Evolutionary conservation across 371 early-diverging fungal genomes (phyloP).

Genomic region (Nematocida ironsii): DNA sequence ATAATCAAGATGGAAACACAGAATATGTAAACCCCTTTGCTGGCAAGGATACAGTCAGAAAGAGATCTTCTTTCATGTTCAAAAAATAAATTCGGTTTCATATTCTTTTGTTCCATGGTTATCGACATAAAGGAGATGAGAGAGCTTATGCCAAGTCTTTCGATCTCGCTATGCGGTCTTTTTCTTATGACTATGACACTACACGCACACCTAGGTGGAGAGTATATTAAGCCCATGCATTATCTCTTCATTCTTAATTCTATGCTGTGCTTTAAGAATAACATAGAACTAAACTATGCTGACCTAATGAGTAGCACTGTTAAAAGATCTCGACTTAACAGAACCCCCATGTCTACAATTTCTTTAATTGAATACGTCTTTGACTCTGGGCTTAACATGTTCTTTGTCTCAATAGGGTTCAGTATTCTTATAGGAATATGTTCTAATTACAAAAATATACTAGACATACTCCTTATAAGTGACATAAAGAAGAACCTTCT

Average conservation of each 20-base stretch:
- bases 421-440: conserved; percentile 65
- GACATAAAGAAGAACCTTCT: conserved; percentile 12
- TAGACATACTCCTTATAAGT: not conserved
- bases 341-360: conserved; percentile 2
- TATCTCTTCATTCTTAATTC: conserved; percentile 68
- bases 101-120: conserved; percentile 29
- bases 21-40: conserved; percentile 43
- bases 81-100: conserved; percentile 57
- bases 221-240: conserved; percentile 54
- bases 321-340: not conserved
- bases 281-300: conserved; percentile 69
- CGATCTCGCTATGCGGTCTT: conserved; percentile 67
- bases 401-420: conserved; percentile 62
- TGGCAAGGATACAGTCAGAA: conserved; percentile 41
- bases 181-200: conserved; percentile 60
- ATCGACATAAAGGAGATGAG: conserved; percentile 16
- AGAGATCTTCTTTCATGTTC: conserved; percentile 29
- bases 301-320: conserved; percentile 54
- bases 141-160: conserved; percentile 63
- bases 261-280: conserved; percentile 70
- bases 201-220: conserved; percentile 23
- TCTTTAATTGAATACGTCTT: conserved; percentile 58
- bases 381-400: conserved; percentile 64
- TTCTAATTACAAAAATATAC: conserved; percentile 45
- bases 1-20: not conserved